Percentiles rank a stretch among this genome's conserved stretches.
phyloP scores from a whole-genome alignment of 2,329 filamentous ascomycete species.

The Metarhizium brunneum region DNA sequence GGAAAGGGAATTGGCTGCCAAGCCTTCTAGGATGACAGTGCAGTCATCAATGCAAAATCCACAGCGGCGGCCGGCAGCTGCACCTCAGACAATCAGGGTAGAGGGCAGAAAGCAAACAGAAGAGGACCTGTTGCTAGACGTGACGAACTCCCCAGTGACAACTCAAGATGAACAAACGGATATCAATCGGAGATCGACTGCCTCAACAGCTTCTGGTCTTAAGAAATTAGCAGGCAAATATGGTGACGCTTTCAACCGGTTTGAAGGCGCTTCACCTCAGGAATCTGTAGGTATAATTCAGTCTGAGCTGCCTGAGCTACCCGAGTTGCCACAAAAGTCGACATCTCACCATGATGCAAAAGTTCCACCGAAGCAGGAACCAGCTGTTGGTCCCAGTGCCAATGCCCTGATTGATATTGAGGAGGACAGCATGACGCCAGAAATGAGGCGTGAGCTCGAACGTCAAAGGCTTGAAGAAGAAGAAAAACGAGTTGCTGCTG shows the following conservation, averaged over 20 bases:
- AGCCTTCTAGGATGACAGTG: constrained; percentile 6
- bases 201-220: constrained; percentile 62
- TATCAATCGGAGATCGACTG: constrained; percentile 59
- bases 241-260: constrained; percentile 86
- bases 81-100: background rate
- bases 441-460: constrained; percentile 85
- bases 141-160: constrained; percentile 56
- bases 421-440: constrained; percentile 66
- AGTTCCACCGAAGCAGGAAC: constrained; percentile 68
- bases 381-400: constrained; percentile 49
- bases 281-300: constrained; percentile 21
- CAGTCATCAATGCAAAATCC: background rate
- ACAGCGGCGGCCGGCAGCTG: background rate
- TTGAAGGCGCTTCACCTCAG: constrained; percentile 51
- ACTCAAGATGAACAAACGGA: constrained; percentile 34
- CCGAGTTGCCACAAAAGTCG: constrained; percentile 41
- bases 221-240: constrained; percentile 87
- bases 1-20: constrained; percentile 53
- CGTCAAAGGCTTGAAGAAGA: constrained; percentile 73
- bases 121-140: constrained; percentile 63
- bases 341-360: constrained; percentile 45
- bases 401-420: constrained; percentile 53
- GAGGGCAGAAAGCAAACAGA: background rate
- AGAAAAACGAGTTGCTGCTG: constrained; percentile 80
- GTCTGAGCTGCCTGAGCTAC: constrained; percentile 37